Conservation (phyloP, 1,284 basidiomycete species). For the Trichosporon sp. region DNA sequence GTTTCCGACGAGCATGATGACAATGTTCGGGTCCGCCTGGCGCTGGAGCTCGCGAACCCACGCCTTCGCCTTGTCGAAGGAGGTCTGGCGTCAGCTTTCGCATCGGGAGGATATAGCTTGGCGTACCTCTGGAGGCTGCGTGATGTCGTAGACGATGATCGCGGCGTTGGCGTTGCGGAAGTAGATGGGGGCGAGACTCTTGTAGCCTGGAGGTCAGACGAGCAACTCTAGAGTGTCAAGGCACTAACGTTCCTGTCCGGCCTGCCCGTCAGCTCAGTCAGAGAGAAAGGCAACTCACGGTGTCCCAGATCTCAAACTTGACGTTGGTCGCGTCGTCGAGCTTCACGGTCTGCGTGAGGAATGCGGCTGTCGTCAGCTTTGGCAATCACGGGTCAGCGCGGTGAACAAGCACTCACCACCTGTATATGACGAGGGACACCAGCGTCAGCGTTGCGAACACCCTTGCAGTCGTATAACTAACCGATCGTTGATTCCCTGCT, state of each 20-base stretch:
- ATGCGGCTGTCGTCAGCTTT: constrained; percentile 68
- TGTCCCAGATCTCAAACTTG: constrained; percentile 97
- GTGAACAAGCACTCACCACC: constrained; percentile 31
- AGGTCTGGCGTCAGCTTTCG: constrained; percentile 50
- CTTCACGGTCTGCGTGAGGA: constrained; percentile 91
- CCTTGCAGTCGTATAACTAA: constrained; percentile 20
- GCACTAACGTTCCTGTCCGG: constrained; percentile 55
- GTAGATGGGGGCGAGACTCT: constrained; percentile 80
- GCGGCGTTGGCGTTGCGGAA: constrained; percentile 98
- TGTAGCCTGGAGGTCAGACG: constrained; percentile 49
- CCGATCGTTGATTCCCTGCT: constrained; percentile 56
- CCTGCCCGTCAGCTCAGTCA: constrained; percentile 36
- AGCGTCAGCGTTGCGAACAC: constrained; percentile 15
- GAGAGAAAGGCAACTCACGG: constrained; percentile 34
- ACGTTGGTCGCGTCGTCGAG: constrained; percentile 86
- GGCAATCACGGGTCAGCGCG: background rate
- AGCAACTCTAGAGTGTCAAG: background rate
- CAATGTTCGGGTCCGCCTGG: constrained; percentile 94
- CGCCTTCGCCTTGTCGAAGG: constrained; percentile 92
- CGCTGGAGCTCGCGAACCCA: constrained; percentile 97
- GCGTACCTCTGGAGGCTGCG: constrained; percentile 55
- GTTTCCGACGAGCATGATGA: constrained; percentile 94
- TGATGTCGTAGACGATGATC: constrained; percentile 97
- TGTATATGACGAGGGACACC: constrained; percentile 7
- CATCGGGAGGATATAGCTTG: background rate